Evolutionary conservation across 768 basidiomycete species (phyloP).

Genomic region (Lentinus brumalis): DNA sequence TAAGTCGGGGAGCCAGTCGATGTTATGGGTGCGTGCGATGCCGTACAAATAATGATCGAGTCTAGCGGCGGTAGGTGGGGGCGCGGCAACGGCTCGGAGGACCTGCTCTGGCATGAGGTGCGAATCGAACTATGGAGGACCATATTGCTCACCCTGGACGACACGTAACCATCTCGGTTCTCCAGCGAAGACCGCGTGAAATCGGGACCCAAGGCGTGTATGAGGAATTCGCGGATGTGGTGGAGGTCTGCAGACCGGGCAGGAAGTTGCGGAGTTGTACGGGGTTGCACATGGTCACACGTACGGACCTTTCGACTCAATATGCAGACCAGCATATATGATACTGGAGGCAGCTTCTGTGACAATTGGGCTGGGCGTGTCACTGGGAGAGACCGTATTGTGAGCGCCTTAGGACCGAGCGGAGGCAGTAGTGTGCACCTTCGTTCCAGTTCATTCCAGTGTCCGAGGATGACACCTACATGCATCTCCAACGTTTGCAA

Average conservation of each 20-base stretch:
- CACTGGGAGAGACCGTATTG: constrained; percentile 29
- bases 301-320: constrained; percentile 57
- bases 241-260: constrained; percentile 51
- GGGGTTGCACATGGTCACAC: background rate
- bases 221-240: constrained; percentile 53
- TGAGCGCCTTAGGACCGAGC: background rate
- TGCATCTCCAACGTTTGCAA: constrained; percentile 68
- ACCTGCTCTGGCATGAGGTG: constrained; percentile 37
- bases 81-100: constrained; percentile 51
- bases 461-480: constrained; percentile 61
- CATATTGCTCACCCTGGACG: constrained; percentile 43
- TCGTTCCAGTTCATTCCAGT: constrained; percentile 57
- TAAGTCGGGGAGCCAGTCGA: constrained; percentile 65
- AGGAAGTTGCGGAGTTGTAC: background rate
- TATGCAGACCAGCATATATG: constrained; percentile 58
- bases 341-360: constrained; percentile 72
- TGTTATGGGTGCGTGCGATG: constrained; percentile 53
- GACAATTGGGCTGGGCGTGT: constrained; percentile 49
- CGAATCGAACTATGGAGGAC: background rate
- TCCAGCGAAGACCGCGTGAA: constrained; percentile 54
- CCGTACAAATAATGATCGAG: constrained; percentile 57
- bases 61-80: constrained; percentile 55
- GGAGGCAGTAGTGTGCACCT: constrained; percentile 31
- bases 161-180: constrained; percentile 56
- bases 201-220: constrained; percentile 56